phyloP scores from a whole-genome alignment of 176 grass and related monocot genomes.

The Carex parvula region DNA sequence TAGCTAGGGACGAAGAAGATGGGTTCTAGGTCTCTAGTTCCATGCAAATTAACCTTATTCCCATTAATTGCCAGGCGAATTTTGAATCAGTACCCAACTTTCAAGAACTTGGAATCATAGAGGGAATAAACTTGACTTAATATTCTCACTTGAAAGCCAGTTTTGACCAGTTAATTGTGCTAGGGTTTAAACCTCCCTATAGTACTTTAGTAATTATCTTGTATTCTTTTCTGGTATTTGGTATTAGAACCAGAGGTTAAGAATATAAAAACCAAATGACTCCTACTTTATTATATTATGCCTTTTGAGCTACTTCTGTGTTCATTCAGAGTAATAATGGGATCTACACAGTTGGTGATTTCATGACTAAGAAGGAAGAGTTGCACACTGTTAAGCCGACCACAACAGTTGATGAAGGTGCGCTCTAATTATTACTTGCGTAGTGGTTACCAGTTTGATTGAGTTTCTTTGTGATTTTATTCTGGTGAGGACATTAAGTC shows the following conservation, averaged over 20 bases:
- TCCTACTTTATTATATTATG: neutral
- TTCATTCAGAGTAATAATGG: slow-evolving; percentile 53
- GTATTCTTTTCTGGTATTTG: neutral
- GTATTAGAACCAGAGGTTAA: neutral
- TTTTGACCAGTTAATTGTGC: neutral
- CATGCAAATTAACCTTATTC: neutral
- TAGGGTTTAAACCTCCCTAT: neutral
- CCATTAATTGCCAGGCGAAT: neutral
- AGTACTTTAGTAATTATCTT: neutral
- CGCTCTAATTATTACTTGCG: neutral
- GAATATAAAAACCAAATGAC: too few species aligned
- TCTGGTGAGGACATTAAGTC: neutral
- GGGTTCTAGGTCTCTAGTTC: neutral
- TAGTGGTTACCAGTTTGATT: neutral
- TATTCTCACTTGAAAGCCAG: neutral
- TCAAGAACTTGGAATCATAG: neutral
- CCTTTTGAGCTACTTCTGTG: neutral
- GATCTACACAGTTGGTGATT: slow-evolving; percentile 74
- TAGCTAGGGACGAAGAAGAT: neutral
- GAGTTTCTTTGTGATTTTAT: neutral
- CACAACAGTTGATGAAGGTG: slow-evolving; percentile 68
- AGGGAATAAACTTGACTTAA: neutral
- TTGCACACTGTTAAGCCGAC: slow-evolving; percentile 58
- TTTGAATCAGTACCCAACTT: neutral
- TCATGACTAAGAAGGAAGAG: slow-evolving; percentile 70